Base-by-base conservation (phyloP, 2,329 filamentous ascomycete genomes). In the Xylaria digitata region DNA sequence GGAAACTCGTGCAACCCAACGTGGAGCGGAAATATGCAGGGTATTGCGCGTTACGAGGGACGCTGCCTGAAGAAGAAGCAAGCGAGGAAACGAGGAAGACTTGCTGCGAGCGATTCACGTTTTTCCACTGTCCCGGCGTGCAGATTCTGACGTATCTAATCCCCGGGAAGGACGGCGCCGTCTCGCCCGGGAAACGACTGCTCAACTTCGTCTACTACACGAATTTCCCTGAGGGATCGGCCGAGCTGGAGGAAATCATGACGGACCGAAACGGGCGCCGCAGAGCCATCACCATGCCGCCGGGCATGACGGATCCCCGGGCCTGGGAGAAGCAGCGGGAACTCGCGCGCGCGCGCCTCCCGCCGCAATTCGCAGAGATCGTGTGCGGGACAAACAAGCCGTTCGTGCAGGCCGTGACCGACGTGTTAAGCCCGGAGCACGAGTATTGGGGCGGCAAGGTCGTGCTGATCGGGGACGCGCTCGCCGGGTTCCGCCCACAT, bases 141-240 rank as follows among this genome's bases (percentile, higher is more conserved):
- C 80, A 82, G 66, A 80, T 82, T 63, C 74, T 82, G 1, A 74
- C 77, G 54, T 83, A 83, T 67, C 73, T 82, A 23, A 82, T 83
- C 46, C 81, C 82, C 0, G 80, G 80, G 0, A 63, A 72, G 21
- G 71, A 78, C 61, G 82, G 82, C 1, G 77, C 75, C 2, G 70
- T 82, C 5, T 74, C 79, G 53, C 77, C 74, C 0, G 81, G 81
- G 2, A 65, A 78, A 21, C 77, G 82, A 0, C 78, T 81, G 15
- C 76, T 83, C 58, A 84, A 83, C 69, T 83, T 79, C 72, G 82
- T 84, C 17, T 84, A 80, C 75, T 84, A 84, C 69, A 76, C 76
- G 63, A 81, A 82, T 61, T 79, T 80, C 59, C 73, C 78, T n/a
- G 75, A 73, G 49, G 75, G 73, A 2, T 79, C 77, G 0, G 7